Base-by-base conservation (phyloP, 164 flowering plant genomes). In the Tetrastigma voinierianum region DNA sequence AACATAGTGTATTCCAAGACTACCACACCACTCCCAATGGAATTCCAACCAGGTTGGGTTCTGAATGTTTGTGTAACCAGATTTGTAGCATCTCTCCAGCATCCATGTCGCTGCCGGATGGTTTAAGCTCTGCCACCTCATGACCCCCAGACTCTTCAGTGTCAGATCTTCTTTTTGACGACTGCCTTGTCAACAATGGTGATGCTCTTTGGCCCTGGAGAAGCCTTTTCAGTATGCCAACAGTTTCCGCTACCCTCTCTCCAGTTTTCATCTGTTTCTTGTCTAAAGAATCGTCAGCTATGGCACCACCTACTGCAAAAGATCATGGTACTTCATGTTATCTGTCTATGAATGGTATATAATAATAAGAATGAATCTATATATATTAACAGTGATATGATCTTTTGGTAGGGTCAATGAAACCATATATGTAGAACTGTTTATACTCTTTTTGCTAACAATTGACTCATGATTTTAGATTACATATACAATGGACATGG, bases 121-220 rank as follows among this genome's bases (percentile, higher is more conserved):
- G 85, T 89, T 89, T 77, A n/a, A 83, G 89, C 72, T 83, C 95
- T 0, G 82, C 43, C 64, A 78, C 2, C 15, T 84, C 45, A 69
- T 89, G 8, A 78, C 82, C 59, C 95, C 95, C 0, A 69, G 32
- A 10, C 51, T 80, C 1, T 89, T 87, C 68, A 61, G n/a, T n/a
- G 69, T 51, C 76, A 89, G 9, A 3, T 80, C 3, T 15, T 24
- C n/a, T n/a, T n/a, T 75, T 73, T 64, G 71, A 80, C 17, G 82
- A 83, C 24, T 87, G 95, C 72, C 73, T 87, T 2, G 87, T 84
- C 43, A 87, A 89, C 54, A 70, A 84, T 57, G 95, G 90, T 0
- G 58, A 57, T 1, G 43, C 83, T 12, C 71, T 87, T 6, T 60
- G 48, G 0, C 75, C 80, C 10, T 89, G 89, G 0, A 53, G 70